Percentiles rank a stretch among this genome's conserved stretches.
These are phyloP conservation scores for Fusarium pseudonygamai DNA, from an alignment of 2,329 filamentous ascomycete species.

Conservation along the genomic window DNA sequence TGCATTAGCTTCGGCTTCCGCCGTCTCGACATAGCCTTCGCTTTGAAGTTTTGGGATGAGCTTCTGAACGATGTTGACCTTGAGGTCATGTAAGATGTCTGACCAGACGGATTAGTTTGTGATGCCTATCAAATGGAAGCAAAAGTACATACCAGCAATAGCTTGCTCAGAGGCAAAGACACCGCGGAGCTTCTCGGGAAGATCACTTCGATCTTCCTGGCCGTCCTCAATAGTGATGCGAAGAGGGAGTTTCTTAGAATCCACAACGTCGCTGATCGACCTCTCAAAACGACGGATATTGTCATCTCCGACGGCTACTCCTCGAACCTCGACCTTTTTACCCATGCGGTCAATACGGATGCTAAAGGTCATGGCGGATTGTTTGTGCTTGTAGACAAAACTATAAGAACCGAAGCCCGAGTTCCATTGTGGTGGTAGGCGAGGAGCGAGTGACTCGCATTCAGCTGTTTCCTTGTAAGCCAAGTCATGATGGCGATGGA, in stretches of 20 bases:
- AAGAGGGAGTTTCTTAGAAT: conserved; percentile 64
- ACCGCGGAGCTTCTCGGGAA: conserved; percentile 60
- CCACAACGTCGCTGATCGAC: conserved; percentile 76
- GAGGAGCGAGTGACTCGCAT: conserved; percentile 65
- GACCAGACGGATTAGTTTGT: background rate
- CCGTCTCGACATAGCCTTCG: conserved; percentile 77
- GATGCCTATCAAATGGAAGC: background rate
- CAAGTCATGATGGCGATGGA: background rate
- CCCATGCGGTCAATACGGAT: conserved; percentile 85
- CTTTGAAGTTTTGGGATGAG: conserved; percentile 81
- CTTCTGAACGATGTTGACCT: conserved; percentile 83
- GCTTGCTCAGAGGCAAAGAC: conserved; percentile 79
- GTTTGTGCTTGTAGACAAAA: conserved; percentile 87
- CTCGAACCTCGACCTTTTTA: conserved; percentile 83
- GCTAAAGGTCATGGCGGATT: conserved; percentile 86
- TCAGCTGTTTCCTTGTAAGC: conserved; percentile 45
- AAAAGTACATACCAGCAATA: conserved; percentile 57
- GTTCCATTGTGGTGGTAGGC: conserved; percentile 85
- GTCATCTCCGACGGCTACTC: conserved; percentile 81
- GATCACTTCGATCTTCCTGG: conserved; percentile 60
- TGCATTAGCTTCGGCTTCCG: conserved; percentile 55
- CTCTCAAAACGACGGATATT: conserved; percentile 82
- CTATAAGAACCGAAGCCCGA: conserved; percentile 73
- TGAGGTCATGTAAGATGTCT: conserved; percentile 77
- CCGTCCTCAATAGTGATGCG: conserved; percentile 60